Evolutionary conservation across 2,329 filamentous ascomycete genomes (phyloP), one percentile per base, ranked within the genome.

Genomic region (Talaromyces sp.): DNA sequence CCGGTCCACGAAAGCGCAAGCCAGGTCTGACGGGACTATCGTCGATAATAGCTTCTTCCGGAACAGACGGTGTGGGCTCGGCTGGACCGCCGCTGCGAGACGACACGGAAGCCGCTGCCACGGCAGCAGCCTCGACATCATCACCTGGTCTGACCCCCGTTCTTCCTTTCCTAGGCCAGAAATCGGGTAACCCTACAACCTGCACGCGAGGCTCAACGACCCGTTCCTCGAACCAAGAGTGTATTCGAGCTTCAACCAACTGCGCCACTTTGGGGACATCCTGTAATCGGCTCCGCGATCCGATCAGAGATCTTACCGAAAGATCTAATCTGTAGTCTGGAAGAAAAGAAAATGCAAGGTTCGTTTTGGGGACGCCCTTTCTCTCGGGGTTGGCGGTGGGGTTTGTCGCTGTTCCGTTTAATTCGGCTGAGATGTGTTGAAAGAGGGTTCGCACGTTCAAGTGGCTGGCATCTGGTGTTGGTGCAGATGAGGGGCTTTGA

Each of bases 311-410:
- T 64, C 85, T 83, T 3, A 89, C 85, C n/a, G 85, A 87, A 54
- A 89, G 81, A 72, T 89, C 87, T 38, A 89, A 83, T 25, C 86
- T 82, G 75, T 89, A 89, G 75, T 89, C 86, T 66, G 81, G 81
- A 4, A 83, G 76, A 69, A 99, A 99, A 65, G 92, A 96, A 78
- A 99, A 98, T 0, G 92, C 92, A 77, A 99, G 90, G 75, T 93
- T 96, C 2, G 95, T 97, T 3, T 82, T 82, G 1, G 91, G 91
- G 2, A 88, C 91, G 27, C 87, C 80, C 66, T 75, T 77, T 69
- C 70, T 74, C 72, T 34, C 71, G 70, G 2, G 71, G 89, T 71
- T 87, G 34, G 86, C 0, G 71, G 68, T 38, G 60, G 69, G 40
- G 72, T 63, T 56, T 69, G 27, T 45, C 15, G 61, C 31, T 29